Conservation (phyloP, 495 filamentous ascomycete genomes). For the Patellaria atrata region DNA sequence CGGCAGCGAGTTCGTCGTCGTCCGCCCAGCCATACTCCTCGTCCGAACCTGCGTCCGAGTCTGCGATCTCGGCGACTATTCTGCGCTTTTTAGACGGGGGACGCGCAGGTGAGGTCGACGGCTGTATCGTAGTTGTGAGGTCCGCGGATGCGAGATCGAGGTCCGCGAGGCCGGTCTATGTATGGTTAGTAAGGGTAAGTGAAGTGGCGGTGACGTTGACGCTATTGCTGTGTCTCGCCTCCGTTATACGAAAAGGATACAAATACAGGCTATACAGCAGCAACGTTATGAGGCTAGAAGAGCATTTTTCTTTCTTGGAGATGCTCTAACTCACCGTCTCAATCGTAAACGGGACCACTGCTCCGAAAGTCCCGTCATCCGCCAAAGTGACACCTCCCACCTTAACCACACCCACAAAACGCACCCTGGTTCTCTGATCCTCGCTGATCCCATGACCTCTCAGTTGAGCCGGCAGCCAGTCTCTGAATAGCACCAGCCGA, state of each 20-base stretch:
- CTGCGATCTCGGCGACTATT: constrained; percentile 17
- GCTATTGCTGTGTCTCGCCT: neutral
- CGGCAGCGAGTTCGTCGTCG: constrained; percentile 19
- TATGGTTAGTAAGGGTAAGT: constrained; percentile 12
- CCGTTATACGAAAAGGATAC: neutral
- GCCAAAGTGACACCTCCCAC: constrained; percentile 19
- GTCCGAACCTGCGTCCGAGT: constrained; percentile 17
- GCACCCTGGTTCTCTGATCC: constrained; percentile 19
- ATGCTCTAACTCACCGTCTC: constrained; percentile 17
- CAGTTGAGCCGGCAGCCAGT: constrained; percentile 32
- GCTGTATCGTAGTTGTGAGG: constrained; percentile 12
- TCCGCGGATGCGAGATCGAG: constrained; percentile 14
- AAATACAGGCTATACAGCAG: constrained; percentile 3
- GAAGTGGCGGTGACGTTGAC: too few relatives aligned
- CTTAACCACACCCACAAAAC: constrained; percentile 24
- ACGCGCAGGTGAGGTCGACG: constrained; percentile 2
- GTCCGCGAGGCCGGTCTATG: constrained; percentile 18
- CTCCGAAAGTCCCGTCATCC: constrained; percentile 19
- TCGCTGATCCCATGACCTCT: constrained; percentile 11
- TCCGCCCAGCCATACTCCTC: constrained; percentile 20
- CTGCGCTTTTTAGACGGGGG: constrained; percentile 17
- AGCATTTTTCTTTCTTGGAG: constrained; percentile 10
- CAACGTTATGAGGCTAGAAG: constrained; percentile 7
- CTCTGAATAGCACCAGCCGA: constrained; percentile 55
- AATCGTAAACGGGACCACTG: constrained; percentile 21